These are phyloP conservation scores for Cyclocybe aegerita DNA, from an alignment of 768 basidiomycete species.

Conservation along the genomic window DNA sequence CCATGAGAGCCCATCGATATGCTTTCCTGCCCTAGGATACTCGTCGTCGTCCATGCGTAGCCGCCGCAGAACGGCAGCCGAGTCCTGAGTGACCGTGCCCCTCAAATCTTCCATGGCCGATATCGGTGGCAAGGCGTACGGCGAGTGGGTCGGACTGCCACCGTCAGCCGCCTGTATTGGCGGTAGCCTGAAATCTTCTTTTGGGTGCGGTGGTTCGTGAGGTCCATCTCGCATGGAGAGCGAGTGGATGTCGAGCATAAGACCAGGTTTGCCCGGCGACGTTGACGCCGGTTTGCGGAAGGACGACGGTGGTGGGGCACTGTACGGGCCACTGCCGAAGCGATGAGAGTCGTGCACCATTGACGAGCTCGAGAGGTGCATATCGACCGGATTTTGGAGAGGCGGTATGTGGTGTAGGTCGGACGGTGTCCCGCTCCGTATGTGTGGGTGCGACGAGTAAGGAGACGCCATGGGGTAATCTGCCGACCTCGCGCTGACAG, in stretches of 20 bases:
- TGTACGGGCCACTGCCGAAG: constrained; percentile 2
- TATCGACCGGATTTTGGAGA: background rate
- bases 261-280: constrained; percentile 15
- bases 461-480: constrained; percentile 25
- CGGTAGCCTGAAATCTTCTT: constrained; percentile 38
- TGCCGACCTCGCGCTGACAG: constrained; percentile 12
- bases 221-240: constrained; percentile 20
- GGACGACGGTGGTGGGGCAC: constrained; percentile 22
- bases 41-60: constrained; percentile 55
- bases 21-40: constrained; percentile 21
- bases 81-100: constrained; percentile 51
- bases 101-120: constrained; percentile 66
- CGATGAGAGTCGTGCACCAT: background rate
- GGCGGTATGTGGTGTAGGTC: constrained; percentile 11
- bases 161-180: constrained; percentile 36
- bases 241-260: constrained; percentile 32
- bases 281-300: constrained; percentile 20
- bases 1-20: constrained; percentile 29
- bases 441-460: constrained; percentile 16
- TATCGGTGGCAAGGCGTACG: constrained; percentile 66
- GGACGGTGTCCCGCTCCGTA: constrained; percentile 3
- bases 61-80: constrained; percentile 64
- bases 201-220: constrained; percentile 17
- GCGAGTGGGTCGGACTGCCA: constrained; percentile 27
- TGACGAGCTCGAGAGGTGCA: background rate